phyloP scores from a whole-genome alignment of 345 rosid species.

The Eucalyptus tenuipes region DNA sequence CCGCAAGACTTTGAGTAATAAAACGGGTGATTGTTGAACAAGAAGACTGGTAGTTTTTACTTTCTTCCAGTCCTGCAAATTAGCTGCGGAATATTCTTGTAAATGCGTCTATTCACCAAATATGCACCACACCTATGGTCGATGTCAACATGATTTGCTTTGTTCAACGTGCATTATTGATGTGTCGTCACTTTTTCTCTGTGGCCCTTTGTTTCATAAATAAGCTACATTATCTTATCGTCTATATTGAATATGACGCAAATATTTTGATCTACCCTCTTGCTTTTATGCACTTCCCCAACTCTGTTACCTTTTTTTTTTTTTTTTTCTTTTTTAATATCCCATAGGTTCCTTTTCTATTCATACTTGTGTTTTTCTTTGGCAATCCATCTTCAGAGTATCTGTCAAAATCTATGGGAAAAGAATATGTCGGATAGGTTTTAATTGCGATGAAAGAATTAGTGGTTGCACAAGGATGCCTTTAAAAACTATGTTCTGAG shows the following conservation, averaged over 20 bases:
- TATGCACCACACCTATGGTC: background rate
- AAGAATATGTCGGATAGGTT: background rate
- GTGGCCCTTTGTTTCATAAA: background rate
- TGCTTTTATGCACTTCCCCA: background rate
- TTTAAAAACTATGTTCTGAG: background rate
- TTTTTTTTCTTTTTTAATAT: background rate
- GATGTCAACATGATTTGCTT: background rate
- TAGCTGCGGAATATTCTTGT: background rate
- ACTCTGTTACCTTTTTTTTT: background rate
- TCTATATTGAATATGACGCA: background rate
- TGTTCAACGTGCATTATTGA: background rate
- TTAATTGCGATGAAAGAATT: background rate
- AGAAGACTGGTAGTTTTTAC: background rate
- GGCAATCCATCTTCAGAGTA: background rate
- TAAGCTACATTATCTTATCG: background rate
- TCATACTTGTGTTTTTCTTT: background rate
- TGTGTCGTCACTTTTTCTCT: background rate
- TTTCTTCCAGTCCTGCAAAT: background rate
- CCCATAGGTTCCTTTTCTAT: background rate
- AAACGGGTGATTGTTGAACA: background rate
- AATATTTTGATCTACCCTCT: background rate
- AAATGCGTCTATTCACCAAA: background rate
- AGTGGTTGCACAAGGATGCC: background rate
- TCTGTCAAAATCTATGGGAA: background rate
- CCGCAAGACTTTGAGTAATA: background rate